These are phyloP conservation scores for Geosmithia morbida DNA, from an alignment of 2,329 filamentous ascomycete species.

Conservation along the genomic window DNA sequence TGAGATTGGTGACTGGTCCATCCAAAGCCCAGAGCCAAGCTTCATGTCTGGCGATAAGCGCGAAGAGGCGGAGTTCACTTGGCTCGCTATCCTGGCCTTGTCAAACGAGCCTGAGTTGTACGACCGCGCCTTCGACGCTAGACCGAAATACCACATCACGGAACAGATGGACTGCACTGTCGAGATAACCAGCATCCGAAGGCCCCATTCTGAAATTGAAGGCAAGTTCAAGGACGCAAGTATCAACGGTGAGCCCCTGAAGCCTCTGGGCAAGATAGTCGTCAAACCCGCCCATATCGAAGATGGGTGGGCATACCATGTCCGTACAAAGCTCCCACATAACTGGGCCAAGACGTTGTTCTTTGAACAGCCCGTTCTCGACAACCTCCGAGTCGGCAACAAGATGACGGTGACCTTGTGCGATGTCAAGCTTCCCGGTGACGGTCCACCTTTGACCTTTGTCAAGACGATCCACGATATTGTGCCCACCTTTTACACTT, in stretches of 20 bases:
- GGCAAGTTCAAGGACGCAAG: constrained; percentile 26
- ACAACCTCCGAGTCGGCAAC: constrained; percentile 47
- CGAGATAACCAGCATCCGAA: constrained; percentile 40
- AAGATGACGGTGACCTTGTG: constrained; percentile 42
- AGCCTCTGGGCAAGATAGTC: constrained; percentile 28
- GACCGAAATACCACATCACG: constrained; percentile 15
- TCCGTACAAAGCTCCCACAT: constrained; percentile 5
- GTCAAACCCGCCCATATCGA: constrained; percentile 30
- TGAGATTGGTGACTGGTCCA: constrained; percentile 15
- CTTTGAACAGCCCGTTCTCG: constrained; percentile 44
- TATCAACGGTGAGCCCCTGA: constrained; percentile 14
- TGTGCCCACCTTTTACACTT: constrained; percentile 48
- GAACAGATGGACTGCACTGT: constrained; percentile 39
- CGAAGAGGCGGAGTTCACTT: background rate
- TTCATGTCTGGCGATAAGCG: background rate
- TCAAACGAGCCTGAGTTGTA: constrained; percentile 15
- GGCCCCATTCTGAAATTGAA: constrained; percentile 23
- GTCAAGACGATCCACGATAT: constrained; percentile 43
- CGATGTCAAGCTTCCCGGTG: constrained; percentile 39
- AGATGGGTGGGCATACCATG: constrained; percentile 26
- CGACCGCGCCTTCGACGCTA: constrained; percentile 7
- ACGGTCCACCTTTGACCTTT: constrained; percentile 30
- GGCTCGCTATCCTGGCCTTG: background rate
- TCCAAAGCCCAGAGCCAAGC: background rate
- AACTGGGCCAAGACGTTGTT: constrained; percentile 33